These are phyloP conservation scores for Austroboletus rostrupii DNA, from an alignment of 1,284 basidiomycete genomes.

Conservation along the genomic window DNA sequence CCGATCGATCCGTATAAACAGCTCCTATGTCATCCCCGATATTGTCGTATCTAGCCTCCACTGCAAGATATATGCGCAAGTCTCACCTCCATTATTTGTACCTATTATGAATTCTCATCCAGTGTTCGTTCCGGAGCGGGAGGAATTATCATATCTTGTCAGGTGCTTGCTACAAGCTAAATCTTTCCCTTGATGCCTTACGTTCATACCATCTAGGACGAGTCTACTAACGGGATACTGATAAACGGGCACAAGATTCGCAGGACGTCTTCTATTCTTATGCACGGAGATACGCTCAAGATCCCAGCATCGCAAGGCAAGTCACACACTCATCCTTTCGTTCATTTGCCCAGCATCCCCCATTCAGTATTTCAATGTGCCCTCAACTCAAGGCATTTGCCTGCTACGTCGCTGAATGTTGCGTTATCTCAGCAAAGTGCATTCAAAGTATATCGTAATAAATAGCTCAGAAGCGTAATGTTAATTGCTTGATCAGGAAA, in stretches of 20 bases:
- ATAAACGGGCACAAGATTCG: constrained; percentile 67
- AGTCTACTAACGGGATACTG: constrained; percentile 73
- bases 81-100: constrained; percentile 6
- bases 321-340: constrained; percentile 6
- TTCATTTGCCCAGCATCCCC: neutral
- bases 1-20: constrained; percentile 19
- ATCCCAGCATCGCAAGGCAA: constrained; percentile 63
- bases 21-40: constrained; percentile 49
- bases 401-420: constrained; percentile 50
- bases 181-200: neutral
- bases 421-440: constrained; percentile 51
- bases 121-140: constrained; percentile 66
- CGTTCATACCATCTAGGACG: constrained; percentile 44
- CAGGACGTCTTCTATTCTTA: constrained; percentile 62
- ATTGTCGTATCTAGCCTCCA: constrained; percentile 61
- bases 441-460: constrained; percentile 43
- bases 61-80: constrained; percentile 75
- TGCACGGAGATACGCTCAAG: constrained; percentile 68
- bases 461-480: constrained; percentile 1
- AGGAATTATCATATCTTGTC: constrained; percentile 71
- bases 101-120: neutral
- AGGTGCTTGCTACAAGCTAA: constrained; percentile 38
- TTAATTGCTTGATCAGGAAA: constrained; percentile 33
- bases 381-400: constrained; percentile 50
- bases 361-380: constrained; percentile 63